phyloP scores from a whole-genome alignment of 2,329 filamentous ascomycete genomes.

The Arthrobotrys iridis region DNA sequence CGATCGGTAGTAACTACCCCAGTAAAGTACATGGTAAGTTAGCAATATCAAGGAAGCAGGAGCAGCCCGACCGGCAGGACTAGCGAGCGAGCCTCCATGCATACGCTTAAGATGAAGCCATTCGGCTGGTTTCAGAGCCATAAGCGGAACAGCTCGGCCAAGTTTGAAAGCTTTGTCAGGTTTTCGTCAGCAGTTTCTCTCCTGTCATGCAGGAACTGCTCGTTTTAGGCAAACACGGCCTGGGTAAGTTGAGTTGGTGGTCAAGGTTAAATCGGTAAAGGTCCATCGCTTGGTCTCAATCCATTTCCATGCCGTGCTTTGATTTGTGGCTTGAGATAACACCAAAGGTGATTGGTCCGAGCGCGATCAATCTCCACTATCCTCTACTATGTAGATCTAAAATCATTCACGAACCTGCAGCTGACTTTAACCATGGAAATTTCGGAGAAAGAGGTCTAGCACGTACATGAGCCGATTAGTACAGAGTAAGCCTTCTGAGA shows the following conservation, averaged over 20 bases:
- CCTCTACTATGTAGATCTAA: neutral
- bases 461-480: neutral
- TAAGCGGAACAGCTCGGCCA: too few relatives aligned
- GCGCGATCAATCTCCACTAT: slow-evolving; percentile 26
- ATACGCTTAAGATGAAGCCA: too few relatives aligned
- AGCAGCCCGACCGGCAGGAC: too few relatives aligned
- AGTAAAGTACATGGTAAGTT: too few relatives aligned
- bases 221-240: slow-evolving; percentile 19
- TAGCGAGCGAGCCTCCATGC: too few relatives aligned
- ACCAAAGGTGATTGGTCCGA: slow-evolving; percentile 14
- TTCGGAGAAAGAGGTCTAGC: neutral
- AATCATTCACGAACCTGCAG: neutral
- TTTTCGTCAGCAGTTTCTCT: neutral
- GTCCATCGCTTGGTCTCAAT: slow-evolving; percentile 19
- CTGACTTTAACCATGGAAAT: neutral
- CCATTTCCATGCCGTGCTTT: slow-evolving; percentile 26
- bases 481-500: too few relatives aligned
- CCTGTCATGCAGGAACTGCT: neutral
- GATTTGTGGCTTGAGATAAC: slow-evolving; percentile 22
- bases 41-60: too few relatives aligned
- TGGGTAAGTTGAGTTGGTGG: slow-evolving; percentile 12
- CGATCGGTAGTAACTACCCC: too few relatives aligned
- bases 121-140: too few relatives aligned
- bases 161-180: neutral
- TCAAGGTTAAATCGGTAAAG: slow-evolving; percentile 2